Evolutionary conservation across 306 rosid species (phyloP).

Genomic region (Medicago ruthenica): DNA sequence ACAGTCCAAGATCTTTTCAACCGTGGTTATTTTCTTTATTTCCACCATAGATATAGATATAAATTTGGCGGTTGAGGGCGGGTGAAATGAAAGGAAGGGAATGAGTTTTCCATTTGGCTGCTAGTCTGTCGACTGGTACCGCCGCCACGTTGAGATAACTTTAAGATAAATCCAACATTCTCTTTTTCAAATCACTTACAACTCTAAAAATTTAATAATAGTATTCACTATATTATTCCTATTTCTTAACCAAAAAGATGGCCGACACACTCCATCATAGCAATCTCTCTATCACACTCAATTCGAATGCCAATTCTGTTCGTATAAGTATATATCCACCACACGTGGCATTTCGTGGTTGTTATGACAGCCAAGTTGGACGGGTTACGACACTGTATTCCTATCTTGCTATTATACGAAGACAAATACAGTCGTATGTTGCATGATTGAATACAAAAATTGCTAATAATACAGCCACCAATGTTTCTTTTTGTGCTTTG

Average conservation of each 20-base stretch:
- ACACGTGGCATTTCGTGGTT: conserved; percentile 46
- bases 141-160: conserved; percentile 93
- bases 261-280: conserved; percentile 84
- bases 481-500: conserved; percentile 3
- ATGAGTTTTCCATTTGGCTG: conserved; percentile 81
- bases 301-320: conserved; percentile 34
- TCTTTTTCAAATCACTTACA: neutral
- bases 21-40: too few species aligned
- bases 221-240: neutral
- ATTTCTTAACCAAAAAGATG: conserved; percentile 49
- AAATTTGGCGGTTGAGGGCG: neutral
- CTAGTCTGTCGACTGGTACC: conserved; percentile 67
- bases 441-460: neutral
- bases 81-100: conserved; percentile 27
- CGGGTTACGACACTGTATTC: conserved; percentile 33
- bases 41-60: too few species aligned
- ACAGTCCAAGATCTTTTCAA: too few species aligned
- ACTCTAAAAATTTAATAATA: neutral
- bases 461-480: conserved; percentile 2
- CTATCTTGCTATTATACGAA: neutral
- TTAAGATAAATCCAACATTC: conserved; percentile 57
- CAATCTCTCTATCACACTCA: conserved; percentile 34
- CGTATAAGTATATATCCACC: conserved; percentile 1
- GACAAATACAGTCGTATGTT: conserved; percentile 24
- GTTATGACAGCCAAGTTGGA: conserved; percentile 46